Evolutionary conservation across 2,329 filamentous ascomycete species (phyloP).

Genomic region (Trichophyton benhamiae): DNA sequence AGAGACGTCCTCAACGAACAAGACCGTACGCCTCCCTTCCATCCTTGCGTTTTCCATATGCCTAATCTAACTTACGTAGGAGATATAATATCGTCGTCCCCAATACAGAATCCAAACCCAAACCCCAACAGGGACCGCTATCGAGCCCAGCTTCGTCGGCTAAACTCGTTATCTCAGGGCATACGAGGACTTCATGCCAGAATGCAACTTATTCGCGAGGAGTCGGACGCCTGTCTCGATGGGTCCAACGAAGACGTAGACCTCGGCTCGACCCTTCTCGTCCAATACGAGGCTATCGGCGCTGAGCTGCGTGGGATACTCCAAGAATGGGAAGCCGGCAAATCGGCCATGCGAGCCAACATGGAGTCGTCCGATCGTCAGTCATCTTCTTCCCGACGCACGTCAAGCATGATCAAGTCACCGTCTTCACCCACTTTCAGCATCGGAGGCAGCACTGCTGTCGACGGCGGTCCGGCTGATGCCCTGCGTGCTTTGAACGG

Average conservation of each 20-base stretch:
- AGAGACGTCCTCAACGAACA: conserved; percentile 62
- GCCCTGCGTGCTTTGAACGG: conserved; percentile 71
- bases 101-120: conserved; percentile 28
- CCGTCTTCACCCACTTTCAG: conserved; percentile 37
- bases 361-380: conserved; percentile 48
- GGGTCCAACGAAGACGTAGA: conserved; percentile 56
- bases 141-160: conserved; percentile 74
- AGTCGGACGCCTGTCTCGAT: conserved; percentile 69
- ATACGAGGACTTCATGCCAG: conserved; percentile 90
- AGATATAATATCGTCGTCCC: conserved; percentile 38
- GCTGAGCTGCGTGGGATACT: conserved; percentile 69
- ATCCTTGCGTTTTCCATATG: conserved; percentile 8
- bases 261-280: conserved; percentile 64
- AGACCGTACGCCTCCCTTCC: conserved; percentile 47
- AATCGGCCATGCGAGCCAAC: conserved; percentile 65
- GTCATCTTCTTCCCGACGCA: conserved; percentile 26
- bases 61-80: conserved; percentile 15
- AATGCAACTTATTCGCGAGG: conserved; percentile 79
- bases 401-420: conserved; percentile 30
- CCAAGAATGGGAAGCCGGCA: conserved; percentile 78
- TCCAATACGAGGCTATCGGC: conserved; percentile 91
- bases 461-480: conserved; percentile 49
- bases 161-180: conserved; percentile 77
- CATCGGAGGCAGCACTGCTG: conserved; percentile 34
- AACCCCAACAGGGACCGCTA: conserved; percentile 64